phyloP scores from a whole-genome alignment of 441 rosid genomes.

The Pelargonium citronellum region DNA sequence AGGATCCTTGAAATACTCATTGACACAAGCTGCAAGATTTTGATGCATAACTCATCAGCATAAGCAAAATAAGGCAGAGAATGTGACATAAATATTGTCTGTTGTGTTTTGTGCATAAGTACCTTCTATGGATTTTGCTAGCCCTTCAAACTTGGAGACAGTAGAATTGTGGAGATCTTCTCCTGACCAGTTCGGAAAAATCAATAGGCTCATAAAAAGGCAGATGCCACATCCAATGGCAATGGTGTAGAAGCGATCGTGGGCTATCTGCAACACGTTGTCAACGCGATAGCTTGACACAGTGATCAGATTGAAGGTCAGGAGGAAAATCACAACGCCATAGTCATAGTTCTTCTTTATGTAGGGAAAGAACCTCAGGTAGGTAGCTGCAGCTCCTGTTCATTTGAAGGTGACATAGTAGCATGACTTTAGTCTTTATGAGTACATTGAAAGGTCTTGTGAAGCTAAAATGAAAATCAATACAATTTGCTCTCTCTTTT shows the following conservation, averaged over 20 bases:
- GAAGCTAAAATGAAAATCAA: neutral
- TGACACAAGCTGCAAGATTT: constrained; percentile 55
- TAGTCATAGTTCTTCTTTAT: constrained; percentile 82
- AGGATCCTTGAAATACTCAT: constrained; percentile 46
- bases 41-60: neutral
- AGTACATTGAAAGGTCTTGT: too few relatives aligned
- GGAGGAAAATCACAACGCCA: constrained; percentile 73
- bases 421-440: too few relatives aligned
- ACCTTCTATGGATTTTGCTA: constrained; percentile 73
- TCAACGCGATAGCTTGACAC: constrained; percentile 64
- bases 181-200: constrained; percentile 83
- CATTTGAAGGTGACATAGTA: constrained; percentile 7
- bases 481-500: neutral
- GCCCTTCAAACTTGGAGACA: constrained; percentile 61
- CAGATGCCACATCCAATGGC: constrained; percentile 66
- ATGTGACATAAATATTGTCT: neutral
- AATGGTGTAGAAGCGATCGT: constrained; percentile 60
- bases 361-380: constrained; percentile 64
- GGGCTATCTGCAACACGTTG: constrained; percentile 57
- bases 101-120: neutral
- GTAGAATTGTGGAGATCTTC: constrained; percentile 76
- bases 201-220: constrained; percentile 57
- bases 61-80: neutral
- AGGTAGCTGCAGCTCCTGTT: constrained; percentile 65
- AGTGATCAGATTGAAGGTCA: constrained; percentile 74